Evolutionary conservation across 2,329 filamentous ascomycete genomes (phyloP).

Genomic region (Phaeophleospora eucalypticola): DNA sequence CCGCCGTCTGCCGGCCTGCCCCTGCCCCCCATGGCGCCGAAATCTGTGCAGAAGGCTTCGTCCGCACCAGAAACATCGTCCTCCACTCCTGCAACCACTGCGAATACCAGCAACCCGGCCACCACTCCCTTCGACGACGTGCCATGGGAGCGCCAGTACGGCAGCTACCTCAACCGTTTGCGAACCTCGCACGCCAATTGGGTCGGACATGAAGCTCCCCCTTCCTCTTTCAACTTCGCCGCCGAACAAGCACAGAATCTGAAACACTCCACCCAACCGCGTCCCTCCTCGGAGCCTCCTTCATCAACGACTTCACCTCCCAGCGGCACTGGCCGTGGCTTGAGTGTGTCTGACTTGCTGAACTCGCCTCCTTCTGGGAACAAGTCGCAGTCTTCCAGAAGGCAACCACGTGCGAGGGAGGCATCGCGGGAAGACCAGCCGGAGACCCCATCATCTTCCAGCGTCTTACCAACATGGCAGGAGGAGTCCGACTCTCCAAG

Average conservation of each 20-base stretch:
- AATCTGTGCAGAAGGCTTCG: neutral
- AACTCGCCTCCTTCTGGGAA: too few relatives aligned
- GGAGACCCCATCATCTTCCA: neutral
- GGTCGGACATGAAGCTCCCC: neutral
- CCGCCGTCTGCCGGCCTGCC: too few relatives aligned
- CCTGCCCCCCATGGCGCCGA: neutral
- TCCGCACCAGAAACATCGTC: neutral
- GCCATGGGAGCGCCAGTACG: neutral
- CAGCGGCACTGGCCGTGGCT: too few relatives aligned
- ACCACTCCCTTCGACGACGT: too few relatives aligned
- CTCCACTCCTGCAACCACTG: neutral
- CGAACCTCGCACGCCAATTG: neutral
- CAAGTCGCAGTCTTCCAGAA: too few relatives aligned
- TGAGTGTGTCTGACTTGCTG: too few relatives aligned
- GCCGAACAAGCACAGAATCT: neutral
- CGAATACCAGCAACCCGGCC: neutral
- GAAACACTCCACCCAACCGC: neutral
- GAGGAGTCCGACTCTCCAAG: neutral
- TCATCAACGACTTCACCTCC: neutral
- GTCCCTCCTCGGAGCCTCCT: neutral
- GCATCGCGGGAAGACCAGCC: neutral
- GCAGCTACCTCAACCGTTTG: neutral
- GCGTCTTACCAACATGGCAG: conserved; percentile 49
- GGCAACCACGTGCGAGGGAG: neutral
- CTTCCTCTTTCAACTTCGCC: neutral